Conservation (phyloP, 2,329 filamentous ascomycete species). For the Beauveria brongniartii region DNA sequence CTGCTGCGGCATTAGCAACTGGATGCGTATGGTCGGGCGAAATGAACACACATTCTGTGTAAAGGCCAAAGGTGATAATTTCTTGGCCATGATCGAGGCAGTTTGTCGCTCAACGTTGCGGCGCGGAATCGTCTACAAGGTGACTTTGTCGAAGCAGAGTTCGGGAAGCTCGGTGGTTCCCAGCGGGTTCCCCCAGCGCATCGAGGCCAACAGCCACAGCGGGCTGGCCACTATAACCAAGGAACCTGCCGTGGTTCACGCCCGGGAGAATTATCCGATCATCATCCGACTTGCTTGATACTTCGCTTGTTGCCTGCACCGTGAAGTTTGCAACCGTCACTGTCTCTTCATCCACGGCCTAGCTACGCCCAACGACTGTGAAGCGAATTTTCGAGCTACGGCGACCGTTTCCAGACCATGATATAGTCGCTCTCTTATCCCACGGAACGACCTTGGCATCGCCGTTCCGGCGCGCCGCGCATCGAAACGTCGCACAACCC, state of each 20-base stretch:
- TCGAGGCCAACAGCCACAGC: not conserved
- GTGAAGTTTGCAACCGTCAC: not conserved
- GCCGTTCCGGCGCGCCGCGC: slow-evolving; percentile 3
- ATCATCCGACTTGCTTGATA: slow-evolving; percentile 8
- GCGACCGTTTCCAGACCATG: slow-evolving; percentile 11
- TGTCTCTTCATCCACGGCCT: not conserved
- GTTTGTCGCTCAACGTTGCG: not conserved
- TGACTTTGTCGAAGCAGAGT: not conserved
- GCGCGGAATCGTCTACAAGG: not conserved
- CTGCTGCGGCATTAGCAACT: slow-evolving; percentile 34
- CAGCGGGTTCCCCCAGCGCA: not conserved
- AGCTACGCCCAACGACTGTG: not conserved
- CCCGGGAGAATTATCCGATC: slow-evolving; percentile 8
- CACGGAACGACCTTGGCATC: slow-evolving; percentile 7
- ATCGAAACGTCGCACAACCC: not conserved
- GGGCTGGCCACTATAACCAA: not conserved
- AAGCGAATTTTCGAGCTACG: not conserved
- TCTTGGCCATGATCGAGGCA: slow-evolving; percentile 24
- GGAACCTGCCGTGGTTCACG: not conserved
- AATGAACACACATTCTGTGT: slow-evolving; percentile 23
- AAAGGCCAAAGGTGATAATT: slow-evolving; percentile 26
- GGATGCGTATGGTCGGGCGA: not conserved
- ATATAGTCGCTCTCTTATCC: slow-evolving; percentile 3
- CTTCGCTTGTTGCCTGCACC: not conserved
- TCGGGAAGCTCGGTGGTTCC: not conserved